A percentile compares a stretch with the other conserved stretches of the same genome.
These are phyloP conservation scores for Penicillium vulpinum DNA, from an alignment of 2,329 filamentous ascomycete genomes.

Conservation along the genomic window DNA sequence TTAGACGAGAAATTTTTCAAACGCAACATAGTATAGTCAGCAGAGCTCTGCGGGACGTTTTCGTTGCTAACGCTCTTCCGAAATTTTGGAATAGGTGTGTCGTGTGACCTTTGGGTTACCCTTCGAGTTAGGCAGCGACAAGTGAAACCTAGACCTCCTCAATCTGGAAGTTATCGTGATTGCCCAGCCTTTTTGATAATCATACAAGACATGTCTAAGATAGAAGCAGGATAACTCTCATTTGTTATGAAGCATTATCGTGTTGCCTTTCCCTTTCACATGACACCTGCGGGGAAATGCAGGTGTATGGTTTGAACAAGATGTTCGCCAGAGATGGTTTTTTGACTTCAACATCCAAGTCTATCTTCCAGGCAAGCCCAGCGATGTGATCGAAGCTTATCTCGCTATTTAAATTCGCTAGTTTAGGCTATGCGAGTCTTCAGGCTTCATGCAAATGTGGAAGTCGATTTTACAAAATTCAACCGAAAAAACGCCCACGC, in stretches of 20 bases:
- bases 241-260: neutral
- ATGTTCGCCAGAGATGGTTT: neutral
- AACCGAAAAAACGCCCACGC: neutral
- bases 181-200: neutral
- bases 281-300: neutral
- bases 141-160: neutral
- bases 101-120: neutral
- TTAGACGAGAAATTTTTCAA: neutral
- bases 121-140: neutral
- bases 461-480: neutral
- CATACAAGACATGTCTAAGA: neutral
- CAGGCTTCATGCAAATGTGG: neutral
- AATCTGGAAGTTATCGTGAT: neutral
- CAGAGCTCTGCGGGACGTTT: neutral
- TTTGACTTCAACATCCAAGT: neutral
- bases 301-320: neutral
- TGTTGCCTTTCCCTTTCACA: neutral
- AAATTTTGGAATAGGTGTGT: neutral
- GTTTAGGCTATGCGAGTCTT: neutral
- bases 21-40: neutral
- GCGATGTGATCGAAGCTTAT: neutral
- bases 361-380: neutral
- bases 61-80: neutral
- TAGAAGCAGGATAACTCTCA: neutral
- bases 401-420: neutral